These are phyloP conservation scores for Penicillium psychrofluorescens DNA, from an alignment of 495 filamentous ascomycete genomes.

Conservation along the genomic window DNA sequence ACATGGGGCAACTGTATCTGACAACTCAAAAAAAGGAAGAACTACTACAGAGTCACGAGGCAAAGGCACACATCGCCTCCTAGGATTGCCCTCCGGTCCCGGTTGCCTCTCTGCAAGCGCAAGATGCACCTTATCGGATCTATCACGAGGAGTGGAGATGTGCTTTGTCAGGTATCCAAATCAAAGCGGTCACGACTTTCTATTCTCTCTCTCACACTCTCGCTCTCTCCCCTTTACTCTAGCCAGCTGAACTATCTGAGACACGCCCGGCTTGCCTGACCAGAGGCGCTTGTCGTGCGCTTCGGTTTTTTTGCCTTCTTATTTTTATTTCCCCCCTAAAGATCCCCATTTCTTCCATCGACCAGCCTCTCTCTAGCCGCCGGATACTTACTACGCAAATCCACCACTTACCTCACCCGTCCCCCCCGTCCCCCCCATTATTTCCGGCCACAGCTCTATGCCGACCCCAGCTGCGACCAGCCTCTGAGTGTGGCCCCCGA, in stretches of 20 bases:
- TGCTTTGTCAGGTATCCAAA: too few species aligned
- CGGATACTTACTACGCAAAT: too few species aligned
- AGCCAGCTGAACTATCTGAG: too few species aligned
- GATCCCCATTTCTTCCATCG: conserved; percentile 6
- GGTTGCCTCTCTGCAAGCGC: conserved; percentile 2
- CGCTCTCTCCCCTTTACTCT: too few species aligned
- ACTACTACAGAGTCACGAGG: background rate
- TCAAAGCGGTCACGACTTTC: too few species aligned
- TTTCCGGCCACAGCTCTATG: background rate
- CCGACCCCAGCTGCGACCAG: background rate
- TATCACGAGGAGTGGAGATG: too few species aligned
- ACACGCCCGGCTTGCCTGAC: too few species aligned
- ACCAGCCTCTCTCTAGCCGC: conserved; percentile 3
- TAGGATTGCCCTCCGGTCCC: background rate
- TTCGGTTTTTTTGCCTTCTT: too few species aligned
- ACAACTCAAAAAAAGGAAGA: background rate
- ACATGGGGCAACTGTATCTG: conserved; percentile 6
- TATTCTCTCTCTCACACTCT: too few species aligned
- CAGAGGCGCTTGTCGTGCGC: too few species aligned
- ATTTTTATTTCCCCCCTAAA: too few species aligned
- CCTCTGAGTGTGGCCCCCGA: background rate
- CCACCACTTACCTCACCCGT: background rate
- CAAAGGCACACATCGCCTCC: background rate
- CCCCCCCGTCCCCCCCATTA: background rate
- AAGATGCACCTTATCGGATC: too few species aligned